Evolutionary conservation across 2,329 filamentous ascomycete species (phyloP), one percentile per base, ranked within the genome.

Genomic region (Ramichloridium luteum): DNA sequence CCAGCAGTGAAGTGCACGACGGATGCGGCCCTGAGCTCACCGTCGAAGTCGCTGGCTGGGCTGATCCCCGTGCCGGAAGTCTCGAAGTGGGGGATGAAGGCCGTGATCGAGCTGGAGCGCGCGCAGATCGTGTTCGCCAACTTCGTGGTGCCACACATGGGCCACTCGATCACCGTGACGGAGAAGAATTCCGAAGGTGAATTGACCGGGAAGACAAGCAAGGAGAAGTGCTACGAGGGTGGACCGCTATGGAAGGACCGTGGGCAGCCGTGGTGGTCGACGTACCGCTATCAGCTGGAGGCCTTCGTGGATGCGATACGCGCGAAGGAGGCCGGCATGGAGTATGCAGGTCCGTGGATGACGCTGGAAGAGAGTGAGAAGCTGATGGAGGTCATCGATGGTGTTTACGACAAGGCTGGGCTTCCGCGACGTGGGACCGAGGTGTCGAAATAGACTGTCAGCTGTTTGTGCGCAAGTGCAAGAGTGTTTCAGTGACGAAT

Each of bases 311-410:
- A 55, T 23, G 37, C 36, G 10, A 43, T 57, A 2, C 50, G 47
- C 34, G 43, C 40, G 10, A 36, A 51, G 20, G 49, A 49, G 3
- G 44, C 41, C 11, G 47, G 43, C 13, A 30, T 16, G 25, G 17
- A 22, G 31, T 34, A 31, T 16, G 31, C 12, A 20, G 28, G 30
- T 5, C 32, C 39, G 5, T 56, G 51, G 51, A 28, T 57, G 6
- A 41, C 45, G 6, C 35, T 41, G 10, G 48, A 57, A 28, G 57
- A 59, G 14, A 55, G 49, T 20, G 51, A 55, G 15, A 39, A 31
- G 27, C 46, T 56, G 41, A 57, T 59, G 53, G 45, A 50, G 37
- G 38, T 45, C 23, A 51, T 55, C 30, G 56, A 60, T 45, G 13
- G 25, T 20, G 50, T 52, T 5, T 58, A 59, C 43, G 30, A 47